phyloP scores from a whole-genome alignment of 2,329 filamentous ascomycete genomes.

The Ophiostoma sp. region DNA sequence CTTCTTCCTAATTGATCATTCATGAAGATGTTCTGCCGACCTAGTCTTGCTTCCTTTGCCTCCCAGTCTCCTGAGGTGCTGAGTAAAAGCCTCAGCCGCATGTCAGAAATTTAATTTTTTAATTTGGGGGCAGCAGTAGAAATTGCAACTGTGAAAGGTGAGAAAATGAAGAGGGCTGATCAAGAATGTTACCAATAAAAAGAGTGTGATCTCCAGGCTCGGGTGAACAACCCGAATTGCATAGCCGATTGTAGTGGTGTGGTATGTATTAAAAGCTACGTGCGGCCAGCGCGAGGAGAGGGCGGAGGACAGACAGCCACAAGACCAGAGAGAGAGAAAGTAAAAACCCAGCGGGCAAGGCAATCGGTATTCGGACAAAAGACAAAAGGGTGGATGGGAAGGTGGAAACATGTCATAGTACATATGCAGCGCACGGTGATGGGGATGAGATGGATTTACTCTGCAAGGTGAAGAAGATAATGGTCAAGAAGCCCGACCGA shows the following conservation, averaged over 20 bases:
- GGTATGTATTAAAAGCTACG: background rate
- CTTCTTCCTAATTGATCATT: background rate
- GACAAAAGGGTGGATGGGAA: background rate
- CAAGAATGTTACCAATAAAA: background rate
- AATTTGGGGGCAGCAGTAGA: background rate
- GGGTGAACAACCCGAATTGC: constrained; percentile 2
- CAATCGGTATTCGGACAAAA: background rate
- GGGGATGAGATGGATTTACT: background rate
- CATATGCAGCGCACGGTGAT: constrained; percentile 4
- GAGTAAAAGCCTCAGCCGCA: background rate
- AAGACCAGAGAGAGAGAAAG: background rate
- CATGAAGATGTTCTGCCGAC: too few species aligned
- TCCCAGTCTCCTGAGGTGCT: background rate
- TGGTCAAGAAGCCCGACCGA: background rate
- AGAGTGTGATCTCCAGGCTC: background rate
- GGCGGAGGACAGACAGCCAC: background rate
- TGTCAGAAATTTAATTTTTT: background rate
- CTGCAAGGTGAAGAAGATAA: background rate
- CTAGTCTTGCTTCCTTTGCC: background rate
- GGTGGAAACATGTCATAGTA: background rate
- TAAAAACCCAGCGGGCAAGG: background rate
- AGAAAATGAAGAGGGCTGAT: background rate
- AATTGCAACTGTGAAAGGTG: background rate
- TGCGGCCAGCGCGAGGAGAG: background rate
- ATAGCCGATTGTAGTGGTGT: background rate